phyloP scores from a whole-genome alignment of 108 stramenopile species.

The Nitzschia palea region DNA sequence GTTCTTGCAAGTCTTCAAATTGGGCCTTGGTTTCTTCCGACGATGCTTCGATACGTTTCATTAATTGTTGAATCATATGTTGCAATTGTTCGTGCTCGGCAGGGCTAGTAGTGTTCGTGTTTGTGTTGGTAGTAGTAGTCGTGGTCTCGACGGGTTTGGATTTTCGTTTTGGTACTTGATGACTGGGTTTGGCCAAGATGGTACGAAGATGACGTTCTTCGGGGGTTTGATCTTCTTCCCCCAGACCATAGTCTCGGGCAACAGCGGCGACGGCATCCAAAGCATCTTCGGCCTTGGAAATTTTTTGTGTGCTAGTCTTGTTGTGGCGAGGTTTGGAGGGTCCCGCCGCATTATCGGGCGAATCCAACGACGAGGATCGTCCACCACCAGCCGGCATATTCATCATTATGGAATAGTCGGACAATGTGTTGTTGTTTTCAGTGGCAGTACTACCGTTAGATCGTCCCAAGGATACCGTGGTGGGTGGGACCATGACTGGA shows the following conservation, averaged over 20 bases:
- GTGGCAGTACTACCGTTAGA: no score
- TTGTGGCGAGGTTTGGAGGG: neutral
- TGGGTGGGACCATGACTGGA: neutral
- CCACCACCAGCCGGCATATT: no score
- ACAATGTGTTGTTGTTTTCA: no score
- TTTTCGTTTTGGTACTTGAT: neutral
- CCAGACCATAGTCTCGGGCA: neutral
- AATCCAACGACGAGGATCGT: no score
- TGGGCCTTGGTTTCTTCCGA: slow-evolving; percentile 1
- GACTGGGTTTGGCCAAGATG: neutral
- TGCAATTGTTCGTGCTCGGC: slow-evolving; percentile 7
- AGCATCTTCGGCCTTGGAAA: neutral
- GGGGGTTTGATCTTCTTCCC: neutral
- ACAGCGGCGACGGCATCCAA: neutral
- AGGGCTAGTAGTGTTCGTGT: neutral
- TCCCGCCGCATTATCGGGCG: no score
- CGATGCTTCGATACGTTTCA: neutral
- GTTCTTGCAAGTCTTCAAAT: slow-evolving; percentile 2
- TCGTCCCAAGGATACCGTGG: neutral
- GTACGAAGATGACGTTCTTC: slow-evolving; percentile 1
- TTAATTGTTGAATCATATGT: slow-evolving; percentile 3
- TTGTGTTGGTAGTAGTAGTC: neutral
- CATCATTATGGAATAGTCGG: no score
- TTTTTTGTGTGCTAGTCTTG: neutral
- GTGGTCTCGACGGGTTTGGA: neutral